Conservation (phyloP, 1,284 basidiomycete species). For the Cryptococcus sp. region DNA sequence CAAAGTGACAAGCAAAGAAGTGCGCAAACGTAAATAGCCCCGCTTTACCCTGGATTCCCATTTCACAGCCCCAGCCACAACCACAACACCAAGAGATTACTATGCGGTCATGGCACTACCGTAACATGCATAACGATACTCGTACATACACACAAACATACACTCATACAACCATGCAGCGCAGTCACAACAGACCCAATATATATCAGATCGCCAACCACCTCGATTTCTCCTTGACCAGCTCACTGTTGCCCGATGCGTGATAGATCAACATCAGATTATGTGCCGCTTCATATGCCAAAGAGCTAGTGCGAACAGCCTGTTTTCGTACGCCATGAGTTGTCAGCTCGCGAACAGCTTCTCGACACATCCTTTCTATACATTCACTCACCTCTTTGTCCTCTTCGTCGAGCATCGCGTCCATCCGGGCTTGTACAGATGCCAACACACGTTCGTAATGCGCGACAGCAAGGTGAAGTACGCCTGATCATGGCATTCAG, state of each 20-base stretch:
- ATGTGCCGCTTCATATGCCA: conserved; percentile 73
- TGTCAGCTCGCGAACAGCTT: not conserved
- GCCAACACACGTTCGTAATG: conserved; percentile 78
- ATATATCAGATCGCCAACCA: conserved; percentile 45
- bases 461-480: conserved; percentile 74
- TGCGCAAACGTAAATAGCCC: too few relatives aligned
- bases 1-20: too few relatives aligned
- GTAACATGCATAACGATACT: too few relatives aligned
- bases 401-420: conserved; percentile 15
- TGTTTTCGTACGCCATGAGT: not conserved
- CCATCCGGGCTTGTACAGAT: conserved; percentile 59
- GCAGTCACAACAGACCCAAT: not conserved
- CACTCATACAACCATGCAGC: too few relatives aligned
- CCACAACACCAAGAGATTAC: too few relatives aligned
- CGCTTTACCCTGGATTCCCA: too few relatives aligned
- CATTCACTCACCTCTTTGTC: conserved; percentile 19
- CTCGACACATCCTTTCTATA: not conserved
- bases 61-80: too few relatives aligned
- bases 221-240: conserved; percentile 55
- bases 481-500: conserved; percentile 57
- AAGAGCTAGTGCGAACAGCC: conserved; percentile 53
- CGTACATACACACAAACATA: too few relatives aligned
- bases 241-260: conserved; percentile 68
- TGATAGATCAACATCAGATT: conserved; percentile 82
- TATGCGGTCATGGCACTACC: too few relatives aligned